Conservation (phyloP, 2,329 filamentous ascomycete species). For the Tolypocladium cylindrosporum region DNA sequence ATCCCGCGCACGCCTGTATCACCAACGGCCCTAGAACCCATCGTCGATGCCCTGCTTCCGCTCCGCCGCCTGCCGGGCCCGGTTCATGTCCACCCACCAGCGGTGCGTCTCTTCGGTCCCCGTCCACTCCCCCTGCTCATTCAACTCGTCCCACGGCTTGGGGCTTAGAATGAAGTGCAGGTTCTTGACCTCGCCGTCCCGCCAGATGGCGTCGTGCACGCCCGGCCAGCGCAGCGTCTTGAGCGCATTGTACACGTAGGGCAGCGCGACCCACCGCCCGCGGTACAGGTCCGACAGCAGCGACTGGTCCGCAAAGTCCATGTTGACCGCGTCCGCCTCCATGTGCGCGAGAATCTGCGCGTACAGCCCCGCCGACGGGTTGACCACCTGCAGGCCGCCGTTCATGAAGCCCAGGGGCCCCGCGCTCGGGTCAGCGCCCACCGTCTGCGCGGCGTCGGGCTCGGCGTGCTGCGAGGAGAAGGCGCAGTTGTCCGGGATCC, state of each 20-base stretch:
- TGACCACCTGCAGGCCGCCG: constrained; percentile 47
- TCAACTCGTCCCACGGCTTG: constrained; percentile 50
- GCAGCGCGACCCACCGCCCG: constrained; percentile 46
- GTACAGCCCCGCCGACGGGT: constrained; percentile 38
- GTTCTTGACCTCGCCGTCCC: constrained; percentile 48
- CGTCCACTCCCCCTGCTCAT: constrained; percentile 30
- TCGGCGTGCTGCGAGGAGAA: constrained; percentile 43
- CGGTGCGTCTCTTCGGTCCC: constrained; percentile 37
- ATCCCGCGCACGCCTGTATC: neutral
- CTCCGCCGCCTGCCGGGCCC: constrained; percentile 31
- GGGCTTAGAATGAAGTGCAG: constrained; percentile 52
- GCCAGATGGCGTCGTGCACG: constrained; percentile 47
- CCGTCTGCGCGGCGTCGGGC: constrained; percentile 35
- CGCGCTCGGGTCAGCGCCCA: constrained; percentile 31
- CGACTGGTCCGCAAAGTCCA: constrained; percentile 51
- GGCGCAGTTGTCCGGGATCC: constrained; percentile 48
- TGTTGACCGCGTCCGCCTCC: constrained; percentile 31
- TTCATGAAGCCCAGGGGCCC: constrained; percentile 35
- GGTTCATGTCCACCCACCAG: constrained; percentile 46
- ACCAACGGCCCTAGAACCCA: constrained; percentile 8
- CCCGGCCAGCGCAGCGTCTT: constrained; percentile 46
- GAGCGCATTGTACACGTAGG: constrained; percentile 53
- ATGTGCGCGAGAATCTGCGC: constrained; percentile 40
- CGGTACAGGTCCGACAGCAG: constrained; percentile 45
- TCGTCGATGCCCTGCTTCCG: constrained; percentile 25